These are phyloP conservation scores for Sphagnum magellanicum DNA, from an alignment of 228 moss, liverwort and hornwort genomes.

Conservation along the genomic window DNA sequence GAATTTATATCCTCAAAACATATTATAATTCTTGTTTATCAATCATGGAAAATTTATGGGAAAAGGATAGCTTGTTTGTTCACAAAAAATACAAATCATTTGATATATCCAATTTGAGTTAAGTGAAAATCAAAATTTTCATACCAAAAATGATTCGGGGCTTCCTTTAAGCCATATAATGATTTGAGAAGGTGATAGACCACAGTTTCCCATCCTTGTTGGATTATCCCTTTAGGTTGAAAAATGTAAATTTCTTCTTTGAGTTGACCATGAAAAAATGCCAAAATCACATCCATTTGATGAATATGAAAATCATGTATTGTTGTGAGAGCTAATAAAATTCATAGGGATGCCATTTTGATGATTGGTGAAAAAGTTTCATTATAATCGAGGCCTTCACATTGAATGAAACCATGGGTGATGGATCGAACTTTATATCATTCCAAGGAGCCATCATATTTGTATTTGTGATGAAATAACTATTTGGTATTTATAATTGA, in stretches of 20 bases:
- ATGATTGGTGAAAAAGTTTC: conserved; percentile 1
- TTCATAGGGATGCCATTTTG: not conserved
- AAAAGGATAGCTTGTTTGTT: not conserved
- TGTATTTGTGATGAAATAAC: not conserved
- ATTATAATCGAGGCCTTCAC: not conserved
- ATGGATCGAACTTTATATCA: not conserved
- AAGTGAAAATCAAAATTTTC: conserved; percentile 1
- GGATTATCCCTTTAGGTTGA: not conserved
- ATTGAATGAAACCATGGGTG: not conserved
- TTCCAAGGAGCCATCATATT: not conserved
- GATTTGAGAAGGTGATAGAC: not conserved
- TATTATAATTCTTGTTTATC: not conserved
- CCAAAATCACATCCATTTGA: conserved; percentile 7
- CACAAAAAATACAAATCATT: not conserved
- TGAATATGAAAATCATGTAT: not conserved
- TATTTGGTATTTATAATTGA: not conserved
- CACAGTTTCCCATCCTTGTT: not conserved
- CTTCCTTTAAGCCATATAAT: conserved; percentile 7
- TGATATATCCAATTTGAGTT: not conserved
- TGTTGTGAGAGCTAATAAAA: not conserved
- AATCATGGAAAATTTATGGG: not conserved
- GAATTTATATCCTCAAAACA: not conserved
- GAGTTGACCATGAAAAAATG: conserved; percentile 2
- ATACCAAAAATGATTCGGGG: not conserved
- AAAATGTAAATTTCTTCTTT: not conserved